Conservation (phyloP, 257 asterid genomes). For the Solanum appendiculatum region DNA sequence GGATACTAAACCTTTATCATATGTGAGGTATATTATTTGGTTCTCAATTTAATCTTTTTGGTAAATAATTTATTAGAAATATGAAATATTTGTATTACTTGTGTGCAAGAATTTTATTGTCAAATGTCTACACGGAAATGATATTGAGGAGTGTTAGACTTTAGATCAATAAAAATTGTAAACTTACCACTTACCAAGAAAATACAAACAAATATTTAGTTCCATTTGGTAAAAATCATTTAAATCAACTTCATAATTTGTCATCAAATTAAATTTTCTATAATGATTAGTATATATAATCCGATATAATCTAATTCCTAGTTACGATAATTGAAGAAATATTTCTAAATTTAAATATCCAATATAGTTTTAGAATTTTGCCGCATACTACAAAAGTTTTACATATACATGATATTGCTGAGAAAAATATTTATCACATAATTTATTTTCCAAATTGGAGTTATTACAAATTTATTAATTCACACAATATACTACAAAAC, state of each 20-base stretch:
- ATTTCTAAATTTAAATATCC: not conserved
- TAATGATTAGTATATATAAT: not conserved
- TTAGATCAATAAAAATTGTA: not conserved
- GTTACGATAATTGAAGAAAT: no score
- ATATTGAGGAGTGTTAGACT: not conserved
- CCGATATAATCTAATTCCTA: not conserved
- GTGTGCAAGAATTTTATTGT: no score
- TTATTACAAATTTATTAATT: no score
- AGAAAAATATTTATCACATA: no score
- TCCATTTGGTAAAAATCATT: not conserved
- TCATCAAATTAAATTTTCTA: not conserved
- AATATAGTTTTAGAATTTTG: not conserved
- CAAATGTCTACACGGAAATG: no score
- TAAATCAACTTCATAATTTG: not conserved
- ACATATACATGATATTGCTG: no score
- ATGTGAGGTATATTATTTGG: no score
- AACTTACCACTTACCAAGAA: not conserved
- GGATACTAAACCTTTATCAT: not conserved
- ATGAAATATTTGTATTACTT: no score
- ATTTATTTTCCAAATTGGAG: no score
- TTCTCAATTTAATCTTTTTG: no score
- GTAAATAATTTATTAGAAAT: no score
- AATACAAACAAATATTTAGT: not conserved
- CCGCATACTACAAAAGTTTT: not conserved
- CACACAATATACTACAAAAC: no score